Evolutionary conservation across 75 land plant genomes (phyloP).

Genomic region (Larix kaempferi): DNA sequence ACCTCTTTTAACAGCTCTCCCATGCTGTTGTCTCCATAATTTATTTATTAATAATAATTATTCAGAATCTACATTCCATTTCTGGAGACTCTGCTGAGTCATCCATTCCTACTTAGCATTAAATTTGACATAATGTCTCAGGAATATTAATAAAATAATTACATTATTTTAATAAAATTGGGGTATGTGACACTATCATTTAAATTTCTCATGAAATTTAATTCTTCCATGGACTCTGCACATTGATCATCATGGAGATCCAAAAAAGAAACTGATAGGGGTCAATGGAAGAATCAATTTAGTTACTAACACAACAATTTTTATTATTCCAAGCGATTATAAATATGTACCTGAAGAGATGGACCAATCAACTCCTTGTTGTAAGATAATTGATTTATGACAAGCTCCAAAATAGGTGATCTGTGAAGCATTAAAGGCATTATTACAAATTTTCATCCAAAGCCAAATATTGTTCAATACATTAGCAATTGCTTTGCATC

Average conservation of each 20-base stretch:
- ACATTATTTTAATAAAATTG: too few species aligned
- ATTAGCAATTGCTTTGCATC: background rate
- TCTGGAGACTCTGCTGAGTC: too few species aligned
- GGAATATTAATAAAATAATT: too few species aligned
- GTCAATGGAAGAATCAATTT: background rate
- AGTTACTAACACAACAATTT: background rate
- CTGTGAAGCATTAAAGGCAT: conserved; percentile 16
- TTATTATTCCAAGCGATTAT: background rate
- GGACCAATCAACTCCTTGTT: conserved; percentile 30
- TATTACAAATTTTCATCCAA: background rate
- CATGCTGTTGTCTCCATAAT: too few species aligned
- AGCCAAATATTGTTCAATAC: background rate
- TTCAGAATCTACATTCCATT: too few species aligned
- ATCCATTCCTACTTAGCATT: too few species aligned
- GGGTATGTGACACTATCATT: too few species aligned
- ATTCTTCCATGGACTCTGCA: background rate
- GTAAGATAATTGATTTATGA: conserved; percentile 58
- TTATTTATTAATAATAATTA: too few species aligned
- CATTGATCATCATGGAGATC: background rate
- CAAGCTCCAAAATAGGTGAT: conserved; percentile 37
- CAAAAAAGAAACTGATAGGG: background rate
- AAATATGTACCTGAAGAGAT: conserved; percentile 42
- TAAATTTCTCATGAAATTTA: too few species aligned
- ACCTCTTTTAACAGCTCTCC: too few species aligned
- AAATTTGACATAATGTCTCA: too few species aligned